phyloP scores from a whole-genome alignment of 2,329 filamentous ascomycete species.

The Talaromyces funiculosus region DNA sequence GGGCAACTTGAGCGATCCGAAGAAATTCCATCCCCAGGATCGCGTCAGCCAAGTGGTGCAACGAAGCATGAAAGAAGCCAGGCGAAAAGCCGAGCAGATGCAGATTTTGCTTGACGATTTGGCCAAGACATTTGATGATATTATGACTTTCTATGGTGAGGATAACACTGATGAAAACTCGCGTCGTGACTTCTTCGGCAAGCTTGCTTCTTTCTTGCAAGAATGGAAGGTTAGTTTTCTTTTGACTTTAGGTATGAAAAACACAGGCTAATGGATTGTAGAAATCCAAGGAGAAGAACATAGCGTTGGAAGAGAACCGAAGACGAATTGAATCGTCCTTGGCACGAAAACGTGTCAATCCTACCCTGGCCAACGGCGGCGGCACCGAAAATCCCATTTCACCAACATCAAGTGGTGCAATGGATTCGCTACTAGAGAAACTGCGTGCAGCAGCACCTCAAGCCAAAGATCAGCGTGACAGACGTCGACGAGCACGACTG shows the following conservation, averaged over 20 bases:
- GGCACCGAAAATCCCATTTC: slow-evolving; percentile 51
- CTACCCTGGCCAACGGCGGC: slow-evolving; percentile 61
- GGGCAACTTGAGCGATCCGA: slow-evolving; percentile 90
- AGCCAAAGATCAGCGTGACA: slow-evolving; percentile 80
- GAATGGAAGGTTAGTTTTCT: slow-evolving; percentile 71
- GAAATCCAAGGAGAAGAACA: slow-evolving; percentile 91
- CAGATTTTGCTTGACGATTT: slow-evolving; percentile 90
- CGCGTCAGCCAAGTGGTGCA: slow-evolving; percentile 88
- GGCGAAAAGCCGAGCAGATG: slow-evolving; percentile 94
- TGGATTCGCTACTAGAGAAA: slow-evolving; percentile 95
- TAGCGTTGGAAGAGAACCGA: slow-evolving; percentile 71
- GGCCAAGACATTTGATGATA: slow-evolving; percentile 84
- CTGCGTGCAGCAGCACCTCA: slow-evolving; percentile 88
- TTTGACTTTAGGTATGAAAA: neutral
- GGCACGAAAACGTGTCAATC: slow-evolving; percentile 68
- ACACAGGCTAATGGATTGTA: slow-evolving; percentile 21
- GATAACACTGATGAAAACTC: slow-evolving; percentile 87
- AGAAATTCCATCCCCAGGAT: slow-evolving; percentile 97
- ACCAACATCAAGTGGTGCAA: slow-evolving; percentile 75
- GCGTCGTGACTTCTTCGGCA: slow-evolving; percentile 90
- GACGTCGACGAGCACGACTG: slow-evolving; percentile 75
- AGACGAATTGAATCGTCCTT: slow-evolving; percentile 85
- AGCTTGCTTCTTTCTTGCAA: slow-evolving; percentile 79
- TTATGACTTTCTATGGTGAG: slow-evolving; percentile 94
- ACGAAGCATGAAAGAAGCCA: slow-evolving; percentile 90